Base-by-base conservation (phyloP, 352 stramenopile genomes). In the Phytopythium delawarense region DNA sequence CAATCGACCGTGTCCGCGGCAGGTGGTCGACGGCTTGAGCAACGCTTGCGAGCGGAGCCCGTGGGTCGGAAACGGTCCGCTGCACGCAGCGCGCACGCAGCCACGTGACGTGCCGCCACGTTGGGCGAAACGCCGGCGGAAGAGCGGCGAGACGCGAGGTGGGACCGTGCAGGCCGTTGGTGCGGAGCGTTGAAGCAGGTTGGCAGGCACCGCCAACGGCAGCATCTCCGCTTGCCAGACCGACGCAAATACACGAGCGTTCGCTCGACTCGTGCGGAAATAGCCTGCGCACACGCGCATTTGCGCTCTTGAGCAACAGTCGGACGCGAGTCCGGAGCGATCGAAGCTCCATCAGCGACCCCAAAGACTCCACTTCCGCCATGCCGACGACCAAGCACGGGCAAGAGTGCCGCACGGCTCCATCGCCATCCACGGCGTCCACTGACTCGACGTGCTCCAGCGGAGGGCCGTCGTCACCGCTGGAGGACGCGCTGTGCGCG, bases 381-480 rank as follows among this genome's bases (percentile, higher is more conserved):
- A 44, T n/a, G 18, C n/a, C 35, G 20, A 25, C 52, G 18, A 20
- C 35, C n/a, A 45, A 28, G 34, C 30, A 7, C 32, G 37, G 20
- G 8, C 35, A 0, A 1, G 34, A 58, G 52, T 40, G 32, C 34
- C 52, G 34, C 52, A 40, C 30, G 50, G 50, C 50, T 16, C 50
- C 50, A 30, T 56, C 52, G 52, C 52, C 52, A 12, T 58, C 52
- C 20, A 44, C 35, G 32, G 34, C 52, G 18, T 58, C 52, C 20
- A 58, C 52, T 1, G 23, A 20, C 2, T 46, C 30, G 5, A 46
- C 18, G 2, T 58, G 52, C 34, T 58, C 32, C 15, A 46, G 32
- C 34, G 52, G 52, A 7, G 34, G 32, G 18, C 32, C 52, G 30
- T 9, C 35, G 7, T n/a, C 34, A 20, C 52, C 52, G 11, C 30